These are phyloP conservation scores for Nemania bipapillata DNA, from an alignment of 2,329 filamentous ascomycete species.

Conservation along the genomic window DNA sequence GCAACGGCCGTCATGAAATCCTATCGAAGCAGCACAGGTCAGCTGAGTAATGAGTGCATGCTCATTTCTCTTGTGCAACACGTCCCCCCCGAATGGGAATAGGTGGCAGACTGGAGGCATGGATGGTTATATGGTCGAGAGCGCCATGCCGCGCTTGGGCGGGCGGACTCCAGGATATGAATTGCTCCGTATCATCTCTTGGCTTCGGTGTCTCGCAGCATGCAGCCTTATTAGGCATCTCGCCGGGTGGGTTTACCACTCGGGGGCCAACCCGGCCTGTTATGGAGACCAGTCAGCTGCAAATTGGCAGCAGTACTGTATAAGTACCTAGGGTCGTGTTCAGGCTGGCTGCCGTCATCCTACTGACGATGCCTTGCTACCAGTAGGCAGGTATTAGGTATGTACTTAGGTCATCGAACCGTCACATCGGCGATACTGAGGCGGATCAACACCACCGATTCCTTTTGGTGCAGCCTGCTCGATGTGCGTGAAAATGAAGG, in stretches of 20 bases:
- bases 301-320: neutral
- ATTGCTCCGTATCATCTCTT: constrained; percentile 26
- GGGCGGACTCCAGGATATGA: neutral
- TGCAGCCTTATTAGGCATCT: constrained; percentile 35
- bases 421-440: constrained; percentile 21
- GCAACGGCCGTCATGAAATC: constrained; percentile 81
- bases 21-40: constrained; percentile 55
- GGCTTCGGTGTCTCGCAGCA: constrained; percentile 33
- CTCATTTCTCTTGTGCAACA: constrained; percentile 11
- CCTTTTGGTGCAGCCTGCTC: constrained; percentile 19
- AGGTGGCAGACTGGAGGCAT: neutral
- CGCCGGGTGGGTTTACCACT: constrained; percentile 30
- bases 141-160: constrained; percentile 7
- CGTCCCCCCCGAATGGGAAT: constrained; percentile 1
- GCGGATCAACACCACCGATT: constrained; percentile 17
- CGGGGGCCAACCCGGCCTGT: constrained; percentile 29
- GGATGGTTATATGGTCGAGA: neutral
- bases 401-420: constrained; percentile 9
- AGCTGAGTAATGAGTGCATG: constrained; percentile 31
- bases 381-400: too few relatives aligned
- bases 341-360: constrained; percentile 1
- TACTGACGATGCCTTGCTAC: constrained; percentile 22
- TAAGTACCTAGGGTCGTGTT: neutral
- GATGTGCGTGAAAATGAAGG: constrained; percentile 12
- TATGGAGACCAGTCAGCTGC: constrained; percentile 33